Evolutionary conservation across 2,329 filamentous ascomycete genomes (phyloP), one percentile per base, ranked within the genome.

Genomic region (Westerdykella aurantiaca): DNA sequence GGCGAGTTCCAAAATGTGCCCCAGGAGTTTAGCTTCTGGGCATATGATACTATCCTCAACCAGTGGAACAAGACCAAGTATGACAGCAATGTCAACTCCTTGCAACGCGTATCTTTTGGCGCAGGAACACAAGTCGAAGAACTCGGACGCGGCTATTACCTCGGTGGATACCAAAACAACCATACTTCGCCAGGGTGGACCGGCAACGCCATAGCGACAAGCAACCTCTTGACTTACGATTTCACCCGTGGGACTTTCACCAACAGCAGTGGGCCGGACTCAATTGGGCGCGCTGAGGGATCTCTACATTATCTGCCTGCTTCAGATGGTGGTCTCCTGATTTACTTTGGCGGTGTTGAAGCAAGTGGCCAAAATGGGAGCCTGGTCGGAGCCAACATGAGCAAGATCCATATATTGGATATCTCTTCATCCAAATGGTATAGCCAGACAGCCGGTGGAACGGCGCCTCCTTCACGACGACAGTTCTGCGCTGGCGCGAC

Each of bases 401-500:
- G 53, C 49, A 65, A 71, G 16, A 78, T 83, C 31, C 72, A 78
- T 44, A 57, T 85, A 2, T 83, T 81, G 51, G 81, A 85, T 49
- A 75, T 84, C 37, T 68, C 72, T 31, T 79, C 74, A 43, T 74
- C 72, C 1, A 74, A 75, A 56, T 83, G 80, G 80, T 83, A 82
- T 46, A 71, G 64, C 9, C 80, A 84, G 55, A 73, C 67, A 7
- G 77, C 81, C 0, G 70, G 68, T 0, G 81, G 81, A 1, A 58
- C 72, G 22, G 58, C 77, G 1, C 81, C 81, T 2, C 63, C 63
- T 12, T 66, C 73, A 46, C 70, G 81, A 10, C 70, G 79, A 21
- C 73, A 77, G 22, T 83, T 83, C 48, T 84, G 81, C 56, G 78
- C 78, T 2, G 81, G 79, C 39, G 77, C 73, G 12, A 76, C 77